Percentiles rank a stretch among this genome's conserved stretches.
phyloP scores from a whole-genome alignment of 805 yeast genomes.

The Myxozyma lipomycoides region DNA sequence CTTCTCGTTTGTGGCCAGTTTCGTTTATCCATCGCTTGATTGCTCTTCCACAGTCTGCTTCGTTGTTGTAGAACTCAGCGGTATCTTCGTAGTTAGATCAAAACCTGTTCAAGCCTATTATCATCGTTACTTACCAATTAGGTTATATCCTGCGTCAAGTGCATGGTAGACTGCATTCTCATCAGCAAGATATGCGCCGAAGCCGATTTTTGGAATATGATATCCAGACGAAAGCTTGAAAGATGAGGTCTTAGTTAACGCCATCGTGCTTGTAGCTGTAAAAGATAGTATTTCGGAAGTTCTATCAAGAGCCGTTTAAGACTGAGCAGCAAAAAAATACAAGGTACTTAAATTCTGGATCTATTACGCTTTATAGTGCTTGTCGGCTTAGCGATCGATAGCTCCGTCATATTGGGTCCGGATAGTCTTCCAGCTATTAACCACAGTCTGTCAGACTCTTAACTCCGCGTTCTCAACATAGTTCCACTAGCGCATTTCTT shows the following conservation, averaged over 20 bases:
- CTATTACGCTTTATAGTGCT: no score
- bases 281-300: no score
- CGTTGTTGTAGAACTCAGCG: conserved; percentile 67
- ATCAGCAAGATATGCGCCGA: conserved; percentile 12
- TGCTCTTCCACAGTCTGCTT: conserved; percentile 57
- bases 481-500: no score
- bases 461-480: no score
- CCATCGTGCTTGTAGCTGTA: background rate
- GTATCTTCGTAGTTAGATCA: conserved; percentile 39
- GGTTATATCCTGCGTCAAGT: conserved; percentile 64
- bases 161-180: conserved; percentile 51
- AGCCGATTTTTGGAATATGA: conserved; percentile 15
- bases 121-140: conserved; percentile 42
- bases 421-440: no score
- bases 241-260: conserved; percentile 6
- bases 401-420: no score
- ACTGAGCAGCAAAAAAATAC: no score
- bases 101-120: background rate
- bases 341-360: no score
- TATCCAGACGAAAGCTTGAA: conserved; percentile 12
- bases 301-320: no score
- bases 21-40: conserved; percentile 51
- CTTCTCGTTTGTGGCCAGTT: conserved; percentile 52
- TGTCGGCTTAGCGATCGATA: no score
- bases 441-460: no score